A percentile compares a stretch with the other conserved stretches of the same genome.
Evolutionary conservation across 306 rosid species (phyloP).

Genomic region (Glycyrrhiza uralensis): DNA sequence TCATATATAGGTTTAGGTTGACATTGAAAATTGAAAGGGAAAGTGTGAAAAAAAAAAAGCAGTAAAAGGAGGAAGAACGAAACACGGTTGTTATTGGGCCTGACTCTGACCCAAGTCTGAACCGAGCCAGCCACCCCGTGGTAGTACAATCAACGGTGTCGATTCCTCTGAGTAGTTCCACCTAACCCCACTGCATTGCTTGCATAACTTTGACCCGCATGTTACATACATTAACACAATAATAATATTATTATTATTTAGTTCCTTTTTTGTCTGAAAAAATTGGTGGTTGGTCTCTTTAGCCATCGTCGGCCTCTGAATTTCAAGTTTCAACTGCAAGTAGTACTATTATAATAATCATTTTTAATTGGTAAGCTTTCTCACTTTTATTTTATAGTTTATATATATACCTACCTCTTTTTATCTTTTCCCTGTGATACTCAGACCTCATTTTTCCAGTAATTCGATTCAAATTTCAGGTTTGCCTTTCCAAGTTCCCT

Average conservation of each 20-base stretch:
- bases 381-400: neutral
- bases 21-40: too few species aligned
- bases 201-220: neutral
- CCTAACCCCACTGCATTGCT: neutral
- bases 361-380: constrained; percentile 8
- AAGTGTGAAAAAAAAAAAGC: too few species aligned
- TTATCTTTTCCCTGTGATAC: neutral
- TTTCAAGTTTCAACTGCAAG: neutral
- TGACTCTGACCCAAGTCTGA: too few species aligned
- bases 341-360: neutral
- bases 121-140: too few species aligned
- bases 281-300: constrained; percentile 12
- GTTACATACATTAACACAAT: neutral
- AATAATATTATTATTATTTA: too few species aligned
- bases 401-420: neutral
- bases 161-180: constrained; percentile 3
- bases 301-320: constrained; percentile 15
- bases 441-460: constrained; percentile 30
- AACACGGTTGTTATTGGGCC: too few species aligned
- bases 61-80: too few species aligned
- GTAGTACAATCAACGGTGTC: constrained; percentile 5
- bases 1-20: too few species aligned
- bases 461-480: constrained; percentile 39
- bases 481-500: neutral
- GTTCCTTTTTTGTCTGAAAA: neutral